Evolutionary conservation across 2,329 filamentous ascomycete species (phyloP).

Genomic region (Ophiostoma australiae): DNA sequence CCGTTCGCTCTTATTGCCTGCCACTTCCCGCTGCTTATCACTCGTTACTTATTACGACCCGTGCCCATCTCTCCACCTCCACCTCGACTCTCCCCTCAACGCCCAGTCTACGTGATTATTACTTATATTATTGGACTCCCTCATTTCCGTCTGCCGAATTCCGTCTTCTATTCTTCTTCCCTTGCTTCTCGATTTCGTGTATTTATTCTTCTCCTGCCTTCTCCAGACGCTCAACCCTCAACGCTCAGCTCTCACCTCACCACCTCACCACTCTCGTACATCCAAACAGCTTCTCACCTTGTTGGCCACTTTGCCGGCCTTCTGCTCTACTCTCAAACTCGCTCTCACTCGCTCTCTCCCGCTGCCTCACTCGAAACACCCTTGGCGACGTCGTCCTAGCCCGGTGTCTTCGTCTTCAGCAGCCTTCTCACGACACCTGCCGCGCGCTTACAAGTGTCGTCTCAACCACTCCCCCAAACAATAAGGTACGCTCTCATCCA

Average conservation of each 20-base stretch:
- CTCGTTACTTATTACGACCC: neutral
- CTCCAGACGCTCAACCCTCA: neutral
- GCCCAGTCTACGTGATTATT: neutral
- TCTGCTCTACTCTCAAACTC: neutral
- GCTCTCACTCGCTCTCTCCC: neutral
- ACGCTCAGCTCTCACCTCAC: neutral
- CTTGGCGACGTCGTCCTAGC: neutral
- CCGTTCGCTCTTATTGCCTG: neutral
- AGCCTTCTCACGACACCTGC: conserved; percentile 1
- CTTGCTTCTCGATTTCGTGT: neutral
- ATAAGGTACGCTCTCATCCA: neutral
- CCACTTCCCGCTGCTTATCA: neutral
- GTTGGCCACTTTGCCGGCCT: neutral
- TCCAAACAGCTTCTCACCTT: neutral
- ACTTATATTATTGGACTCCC: neutral
- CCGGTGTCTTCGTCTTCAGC: neutral
- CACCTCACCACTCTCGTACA: neutral
- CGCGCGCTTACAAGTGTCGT: conserved; percentile 14
- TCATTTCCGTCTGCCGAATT: neutral
- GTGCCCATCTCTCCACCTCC: conserved; percentile 6
- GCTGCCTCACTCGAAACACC: neutral
- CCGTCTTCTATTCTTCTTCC: neutral
- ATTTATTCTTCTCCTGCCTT: neutral
- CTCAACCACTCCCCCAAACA: neutral
- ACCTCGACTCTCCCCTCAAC: neutral